Evolutionary conservation across 108 stramenopile genomes (phyloP), one percentile per base, ranked within the genome.

Genomic region (Fistulifera pelliculosa): DNA sequence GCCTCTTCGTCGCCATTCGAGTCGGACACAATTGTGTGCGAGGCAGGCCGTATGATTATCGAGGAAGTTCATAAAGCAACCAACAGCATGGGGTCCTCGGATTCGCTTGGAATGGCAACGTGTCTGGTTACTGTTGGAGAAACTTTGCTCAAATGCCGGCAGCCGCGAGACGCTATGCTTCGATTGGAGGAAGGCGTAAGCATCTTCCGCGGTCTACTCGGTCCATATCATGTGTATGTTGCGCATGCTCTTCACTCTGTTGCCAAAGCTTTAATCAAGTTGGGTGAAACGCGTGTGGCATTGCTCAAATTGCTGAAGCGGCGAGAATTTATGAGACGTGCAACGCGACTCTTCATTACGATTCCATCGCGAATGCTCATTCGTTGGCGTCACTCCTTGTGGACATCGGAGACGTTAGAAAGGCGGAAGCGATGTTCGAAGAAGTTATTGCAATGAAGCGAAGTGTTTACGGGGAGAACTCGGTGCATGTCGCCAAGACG

Each of bases 91-190:
- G 66, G 52, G 41, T 60, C 75, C 10, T 55, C 77, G 2, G 81
- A 73, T 47, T 75, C 77, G 12, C 52, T 90, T 21, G 79, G 79
- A 41, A 69, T 78, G 59, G 84, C 85, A 17, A 82, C 85, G 58
- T 90, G 85, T 54, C 65, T 90, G 17, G 83, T 85, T 15, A 79
- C 83, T 10, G 78, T 90, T n/a, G 89, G 89, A 11, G 89, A 90
- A 58, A 78, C 80, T 40, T 64, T 90, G 38, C 64, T 80, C 51
- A 86, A 86, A 54, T 67, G 79, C 31, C 69, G 78, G 0, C 89
- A 86, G 54, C 82, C 84, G 2, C 61, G 75, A 21, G 89, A 90
- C 52, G 84, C 85, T 14, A 83, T 81, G 64, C 67, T 80, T 25
- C 73, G 85, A 1, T 60, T 90, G 24, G 89, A 90, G 22, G 89